Percentiles rank a stretch among this genome's conserved stretches.
phyloP scores from a whole-genome alignment of 306 rosid genomes.

The Ochetophila trinervis region DNA sequence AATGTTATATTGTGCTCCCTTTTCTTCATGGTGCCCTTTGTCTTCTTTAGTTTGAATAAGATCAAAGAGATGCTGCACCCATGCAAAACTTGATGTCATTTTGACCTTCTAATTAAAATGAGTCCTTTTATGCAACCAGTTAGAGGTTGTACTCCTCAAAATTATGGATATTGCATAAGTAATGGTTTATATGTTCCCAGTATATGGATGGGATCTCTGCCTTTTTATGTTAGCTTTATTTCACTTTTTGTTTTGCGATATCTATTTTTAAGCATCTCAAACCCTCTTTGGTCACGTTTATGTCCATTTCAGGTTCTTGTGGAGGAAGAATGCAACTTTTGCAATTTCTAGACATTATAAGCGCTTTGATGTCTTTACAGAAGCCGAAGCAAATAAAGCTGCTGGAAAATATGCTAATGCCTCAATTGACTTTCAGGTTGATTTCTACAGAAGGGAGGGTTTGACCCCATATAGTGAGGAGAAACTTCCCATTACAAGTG shows the following conservation, averaged over 20 bases:
- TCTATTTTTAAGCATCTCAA: no score
- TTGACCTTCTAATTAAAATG: no score
- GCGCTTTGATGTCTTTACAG: constrained; percentile 84
- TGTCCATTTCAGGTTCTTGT: constrained; percentile 64
- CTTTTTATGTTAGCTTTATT: no score
- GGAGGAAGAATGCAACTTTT: constrained; percentile 93
- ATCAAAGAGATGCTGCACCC: no score
- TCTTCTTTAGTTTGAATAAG: no score
- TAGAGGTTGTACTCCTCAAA: no score
- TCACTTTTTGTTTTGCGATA: no score
- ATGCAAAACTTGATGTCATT: no score
- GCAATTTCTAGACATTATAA: constrained; percentile 92
- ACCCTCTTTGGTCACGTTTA: constrained; percentile 11
- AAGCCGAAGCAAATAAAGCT: constrained; percentile 98
- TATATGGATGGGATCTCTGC: background rate
- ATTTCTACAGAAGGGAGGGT: constrained; percentile 83
- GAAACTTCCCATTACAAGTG: constrained; percentile 91
- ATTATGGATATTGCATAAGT: no score
- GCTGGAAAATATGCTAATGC: constrained; percentile 82
- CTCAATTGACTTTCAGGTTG: constrained; percentile 85
- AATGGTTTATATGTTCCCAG: background rate
- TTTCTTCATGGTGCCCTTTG: no score
- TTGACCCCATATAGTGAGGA: constrained; percentile 80
- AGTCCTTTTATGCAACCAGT: no score
- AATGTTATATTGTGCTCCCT: no score